A percentile compares a stretch with the other conserved stretches of the same genome.
Conservation (phyloP, 1,284 basidiomycete genomes). For the Moniliella sp. region DNA sequence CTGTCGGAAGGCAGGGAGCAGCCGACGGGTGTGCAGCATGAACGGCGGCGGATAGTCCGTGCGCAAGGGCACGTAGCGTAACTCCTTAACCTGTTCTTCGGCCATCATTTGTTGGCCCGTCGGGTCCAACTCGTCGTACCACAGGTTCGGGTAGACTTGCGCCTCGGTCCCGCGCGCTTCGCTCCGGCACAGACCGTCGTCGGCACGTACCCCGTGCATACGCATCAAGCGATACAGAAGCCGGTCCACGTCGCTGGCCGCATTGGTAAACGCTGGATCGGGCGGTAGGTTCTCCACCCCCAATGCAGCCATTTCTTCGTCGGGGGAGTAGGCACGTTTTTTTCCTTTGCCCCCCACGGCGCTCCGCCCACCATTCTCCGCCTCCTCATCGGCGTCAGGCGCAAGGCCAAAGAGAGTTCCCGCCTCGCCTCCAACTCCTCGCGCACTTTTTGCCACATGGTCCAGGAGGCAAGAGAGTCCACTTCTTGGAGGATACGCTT, state of each 20-base stretch:
- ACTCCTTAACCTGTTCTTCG: neutral
- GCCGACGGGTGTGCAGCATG: too few species aligned
- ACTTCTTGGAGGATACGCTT: slow-evolving; percentile 17
- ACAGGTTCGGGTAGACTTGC: slow-evolving; percentile 17
- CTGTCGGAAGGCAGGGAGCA: too few species aligned
- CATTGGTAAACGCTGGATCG: slow-evolving; percentile 9
- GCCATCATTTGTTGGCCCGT: slow-evolving; percentile 10
- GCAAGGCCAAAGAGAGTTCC: slow-evolving; percentile 19
- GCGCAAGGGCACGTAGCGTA: too few species aligned
- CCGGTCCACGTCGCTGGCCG: slow-evolving; percentile 12
- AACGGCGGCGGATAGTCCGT: too few species aligned
- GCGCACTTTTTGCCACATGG: slow-evolving; percentile 25
- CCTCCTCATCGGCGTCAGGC: slow-evolving; percentile 8
- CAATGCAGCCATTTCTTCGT: too few species aligned
- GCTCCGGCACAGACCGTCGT: slow-evolving; percentile 17
- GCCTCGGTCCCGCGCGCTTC: slow-evolving; percentile 20
- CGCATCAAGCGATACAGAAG: slow-evolving; percentile 18
- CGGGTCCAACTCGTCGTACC: slow-evolving; percentile 17
- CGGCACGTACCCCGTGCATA: slow-evolving; percentile 8
- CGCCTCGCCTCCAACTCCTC: slow-evolving; percentile 24
- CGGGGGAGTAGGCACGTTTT: too few species aligned
- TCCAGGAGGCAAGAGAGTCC: slow-evolving; percentile 13
- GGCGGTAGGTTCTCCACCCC: slow-evolving; percentile 9
- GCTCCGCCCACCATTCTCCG: too few species aligned
- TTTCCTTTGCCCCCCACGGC: too few species aligned